Conservation (phyloP, 2,329 filamentous ascomycete genomes). For the Beauveria varroae region DNA sequence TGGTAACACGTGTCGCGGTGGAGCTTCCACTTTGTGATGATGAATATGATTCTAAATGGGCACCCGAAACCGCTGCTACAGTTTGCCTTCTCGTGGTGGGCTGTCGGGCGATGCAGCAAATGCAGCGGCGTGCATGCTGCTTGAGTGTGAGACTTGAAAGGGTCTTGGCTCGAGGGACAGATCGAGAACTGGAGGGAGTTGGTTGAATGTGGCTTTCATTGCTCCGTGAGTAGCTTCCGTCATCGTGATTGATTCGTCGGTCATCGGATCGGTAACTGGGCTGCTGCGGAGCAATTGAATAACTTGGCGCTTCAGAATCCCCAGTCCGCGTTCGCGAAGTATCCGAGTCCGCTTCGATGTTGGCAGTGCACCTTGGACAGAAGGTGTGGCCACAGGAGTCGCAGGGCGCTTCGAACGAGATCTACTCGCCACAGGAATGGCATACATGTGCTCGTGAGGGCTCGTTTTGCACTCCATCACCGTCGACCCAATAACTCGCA, state of each 20-base stretch:
- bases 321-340: not conserved
- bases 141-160: constrained; percentile 20
- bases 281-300: not conserved
- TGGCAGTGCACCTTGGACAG: constrained; percentile 38
- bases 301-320: not conserved
- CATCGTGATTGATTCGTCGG: not conserved
- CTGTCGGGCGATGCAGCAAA: constrained; percentile 21
- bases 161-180: constrained; percentile 17
- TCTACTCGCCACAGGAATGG: constrained; percentile 40
- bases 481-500: not conserved
- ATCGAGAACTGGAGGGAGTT: constrained; percentile 1
- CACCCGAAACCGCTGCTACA: constrained; percentile 8
- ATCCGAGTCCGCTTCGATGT: constrained; percentile 13
- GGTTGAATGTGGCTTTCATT: not conserved
- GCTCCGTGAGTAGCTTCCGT: not conserved
- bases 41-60: not conserved
- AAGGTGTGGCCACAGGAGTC: constrained; percentile 43
- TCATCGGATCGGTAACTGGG: not conserved
- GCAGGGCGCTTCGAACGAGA: constrained; percentile 33
- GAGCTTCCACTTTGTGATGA: constrained; percentile 7
- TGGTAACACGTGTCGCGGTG: constrained; percentile 1
- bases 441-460: constrained; percentile 30
- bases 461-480: constrained; percentile 1
- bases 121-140: constrained; percentile 21
- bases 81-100: constrained; percentile 9